Percentiles rank a stretch among this genome's conserved stretches.
Evolutionary conservation across 768 basidiomycete species (phyloP).

Genomic region (Aureoboletus auriporus): DNA sequence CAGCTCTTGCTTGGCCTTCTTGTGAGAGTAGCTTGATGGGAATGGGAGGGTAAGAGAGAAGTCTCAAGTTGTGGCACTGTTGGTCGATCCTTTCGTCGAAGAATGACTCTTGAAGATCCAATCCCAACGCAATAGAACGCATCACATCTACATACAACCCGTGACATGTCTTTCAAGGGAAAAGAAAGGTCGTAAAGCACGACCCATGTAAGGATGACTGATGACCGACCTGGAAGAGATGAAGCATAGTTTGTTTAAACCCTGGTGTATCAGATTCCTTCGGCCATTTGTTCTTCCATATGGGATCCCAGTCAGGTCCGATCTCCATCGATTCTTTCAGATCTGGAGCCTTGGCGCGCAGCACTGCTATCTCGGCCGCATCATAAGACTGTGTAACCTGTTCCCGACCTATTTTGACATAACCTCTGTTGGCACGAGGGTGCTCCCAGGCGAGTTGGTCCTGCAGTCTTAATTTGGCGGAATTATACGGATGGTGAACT

Average conservation of each 20-base stretch:
- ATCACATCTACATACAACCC: slow-evolving; percentile 72
- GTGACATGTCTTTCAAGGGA: slow-evolving; percentile 56
- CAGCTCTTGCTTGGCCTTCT: slow-evolving; percentile 76
- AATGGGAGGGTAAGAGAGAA: slow-evolving; percentile 81
- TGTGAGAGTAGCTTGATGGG: slow-evolving; percentile 49
- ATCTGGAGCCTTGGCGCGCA: slow-evolving; percentile 76
- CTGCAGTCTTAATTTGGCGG: slow-evolving; percentile 29
- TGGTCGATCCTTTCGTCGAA: slow-evolving; percentile 75
- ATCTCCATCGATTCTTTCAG: slow-evolving; percentile 88
- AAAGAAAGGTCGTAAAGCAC: slow-evolving; percentile 4
- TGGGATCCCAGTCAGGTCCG: slow-evolving; percentile 75
- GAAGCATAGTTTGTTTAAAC: slow-evolving; percentile 71
- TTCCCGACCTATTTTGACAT: slow-evolving; percentile 77
- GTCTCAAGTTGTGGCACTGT: slow-evolving; percentile 76
- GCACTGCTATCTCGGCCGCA: slow-evolving; percentile 63
- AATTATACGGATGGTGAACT: not conserved
- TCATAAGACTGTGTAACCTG: slow-evolving; percentile 73
- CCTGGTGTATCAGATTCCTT: slow-evolving; percentile 53
- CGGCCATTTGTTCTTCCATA: slow-evolving; percentile 83
- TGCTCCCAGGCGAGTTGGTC: slow-evolving; percentile 74
- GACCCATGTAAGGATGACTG: not conserved
- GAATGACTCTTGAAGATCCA: slow-evolving; percentile 66
- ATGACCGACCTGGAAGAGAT: slow-evolving; percentile 61
- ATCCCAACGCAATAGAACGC: slow-evolving; percentile 81
- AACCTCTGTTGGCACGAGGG: slow-evolving; percentile 82